Evolutionary conservation across 2,329 filamentous ascomycete genomes (phyloP).

Genomic region (Aspergillus ibericus): DNA sequence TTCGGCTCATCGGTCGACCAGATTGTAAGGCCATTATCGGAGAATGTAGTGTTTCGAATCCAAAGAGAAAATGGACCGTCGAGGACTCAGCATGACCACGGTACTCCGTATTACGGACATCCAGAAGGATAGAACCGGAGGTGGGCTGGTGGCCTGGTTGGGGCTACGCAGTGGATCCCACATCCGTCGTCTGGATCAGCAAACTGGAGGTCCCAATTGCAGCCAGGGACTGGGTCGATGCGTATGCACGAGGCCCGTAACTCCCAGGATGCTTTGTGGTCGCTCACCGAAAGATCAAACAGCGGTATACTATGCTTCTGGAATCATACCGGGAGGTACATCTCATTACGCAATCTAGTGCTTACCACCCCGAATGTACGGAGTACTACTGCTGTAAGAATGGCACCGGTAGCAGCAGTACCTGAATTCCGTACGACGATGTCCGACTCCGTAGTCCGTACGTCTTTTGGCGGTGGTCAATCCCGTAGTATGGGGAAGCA

Average conservation of each 20-base stretch:
- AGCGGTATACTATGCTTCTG: conserved; percentile 6
- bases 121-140: not conserved
- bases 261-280: not conserved
- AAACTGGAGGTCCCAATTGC: conserved; percentile 1
- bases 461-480: not conserved
- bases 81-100: not conserved
- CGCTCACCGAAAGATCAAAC: conserved; percentile 8
- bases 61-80: not conserved
- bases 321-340: not conserved
- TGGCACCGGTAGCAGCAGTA: not conserved
- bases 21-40: not conserved
- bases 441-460: too few species aligned
- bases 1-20: not conserved
- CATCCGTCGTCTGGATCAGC: not conserved
- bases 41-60: not conserved
- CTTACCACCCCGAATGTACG: not conserved
- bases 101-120: conserved; percentile 1
- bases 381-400: not conserved
- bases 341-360: not conserved
- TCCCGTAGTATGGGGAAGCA: not conserved
- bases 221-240: conserved; percentile 6
- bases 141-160: conserved; percentile 3
- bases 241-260: conserved; percentile 3
- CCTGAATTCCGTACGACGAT: not conserved
- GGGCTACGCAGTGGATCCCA: conserved; percentile 4